Conservation (phyloP, 495 filamentous ascomycete genomes). For the Venustampulla echinocandica region DNA sequence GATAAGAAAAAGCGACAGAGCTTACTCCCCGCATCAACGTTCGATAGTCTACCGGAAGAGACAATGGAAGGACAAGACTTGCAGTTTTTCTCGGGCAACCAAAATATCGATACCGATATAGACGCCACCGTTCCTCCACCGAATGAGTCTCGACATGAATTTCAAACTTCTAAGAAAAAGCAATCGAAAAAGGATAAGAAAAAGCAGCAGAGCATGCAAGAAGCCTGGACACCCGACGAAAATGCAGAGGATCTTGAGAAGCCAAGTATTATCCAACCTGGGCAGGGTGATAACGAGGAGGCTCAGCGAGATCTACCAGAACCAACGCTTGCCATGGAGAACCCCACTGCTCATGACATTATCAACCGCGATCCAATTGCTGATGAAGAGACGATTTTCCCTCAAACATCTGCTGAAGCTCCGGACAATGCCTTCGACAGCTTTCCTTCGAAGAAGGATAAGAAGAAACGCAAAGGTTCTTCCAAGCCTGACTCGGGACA, state of each 20-base stretch:
- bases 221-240: slow-evolving; percentile 7
- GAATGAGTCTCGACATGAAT: slow-evolving; percentile 3
- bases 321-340: not conserved
- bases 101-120: not conserved
- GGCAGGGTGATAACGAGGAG: not conserved
- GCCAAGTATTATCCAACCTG: not conserved
- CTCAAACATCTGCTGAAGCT: not conserved
- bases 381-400: not conserved
- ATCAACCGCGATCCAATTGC: not conserved
- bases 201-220: slow-evolving; percentile 12
- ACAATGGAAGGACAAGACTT: too few relatives aligned
- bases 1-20: slow-evolving; percentile 27
- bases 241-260: not conserved
- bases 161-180: slow-evolving; percentile 16
- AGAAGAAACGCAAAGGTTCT: slow-evolving; percentile 15
- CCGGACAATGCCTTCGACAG: too few relatives aligned
- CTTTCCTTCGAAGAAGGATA: slow-evolving; percentile 21
- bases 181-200: slow-evolving; percentile 24
- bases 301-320: not conserved
- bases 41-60: not conserved
- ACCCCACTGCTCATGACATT: not conserved
- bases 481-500: slow-evolving; percentile 4
- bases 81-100: not conserved
- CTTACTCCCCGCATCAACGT: not conserved
- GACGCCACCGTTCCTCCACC: not conserved